Evolutionary conservation across 805 yeast genomes (phyloP).

Genomic region (Metschnikowia proteae): DNA sequence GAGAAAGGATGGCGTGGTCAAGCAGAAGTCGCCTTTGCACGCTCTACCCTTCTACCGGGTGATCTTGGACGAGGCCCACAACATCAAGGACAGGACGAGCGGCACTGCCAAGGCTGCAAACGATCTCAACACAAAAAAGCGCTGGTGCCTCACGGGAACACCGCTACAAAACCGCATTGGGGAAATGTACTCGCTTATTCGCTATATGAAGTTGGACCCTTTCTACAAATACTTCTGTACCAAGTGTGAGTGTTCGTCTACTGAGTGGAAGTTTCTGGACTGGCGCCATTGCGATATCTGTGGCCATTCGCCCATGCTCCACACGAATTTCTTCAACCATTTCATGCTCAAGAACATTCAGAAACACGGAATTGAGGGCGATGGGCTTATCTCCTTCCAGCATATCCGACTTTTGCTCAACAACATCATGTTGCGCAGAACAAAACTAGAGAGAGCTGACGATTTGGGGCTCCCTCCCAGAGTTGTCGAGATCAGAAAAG

Average conservation of each 20-base stretch:
- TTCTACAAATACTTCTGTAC: slow-evolving; percentile 89
- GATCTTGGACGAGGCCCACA: slow-evolving; percentile 94
- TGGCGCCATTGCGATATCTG: slow-evolving; percentile 82
- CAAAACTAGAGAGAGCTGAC: slow-evolving; percentile 94
- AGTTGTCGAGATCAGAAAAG: slow-evolving; percentile 82
- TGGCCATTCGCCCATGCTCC: slow-evolving; percentile 92
- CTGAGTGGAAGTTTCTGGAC: slow-evolving; percentile 81
- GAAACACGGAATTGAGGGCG: slow-evolving; percentile 75
- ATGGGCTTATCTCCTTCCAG: slow-evolving; percentile 72
- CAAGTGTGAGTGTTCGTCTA: slow-evolving; percentile 80
- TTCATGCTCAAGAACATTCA: slow-evolving; percentile 93
- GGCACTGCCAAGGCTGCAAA: slow-evolving; percentile 94
- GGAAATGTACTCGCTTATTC: slow-evolving; percentile 86
- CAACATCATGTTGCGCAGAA: slow-evolving; percentile 88
- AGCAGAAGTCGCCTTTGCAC: slow-evolving; percentile 76
- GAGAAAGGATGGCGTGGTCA: slow-evolving; percentile 64
- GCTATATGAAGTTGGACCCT: slow-evolving; percentile 81
- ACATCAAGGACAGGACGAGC: slow-evolving; percentile 90
- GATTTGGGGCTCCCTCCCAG: slow-evolving; percentile 97
- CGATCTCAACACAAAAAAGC: slow-evolving; percentile 59
- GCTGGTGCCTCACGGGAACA: slow-evolving; percentile 95
- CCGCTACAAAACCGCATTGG: slow-evolving; percentile 96
- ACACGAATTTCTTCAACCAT: slow-evolving; percentile 92
- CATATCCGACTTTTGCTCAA: slow-evolving; percentile 70
- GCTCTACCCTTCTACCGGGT: slow-evolving; percentile 75